Percentiles rank a stretch among this genome's conserved stretches.
These are phyloP conservation scores for Fusarium tanahbumbuense DNA, from an alignment of 2,329 filamentous ascomycete genomes.

Conservation along the genomic window DNA sequence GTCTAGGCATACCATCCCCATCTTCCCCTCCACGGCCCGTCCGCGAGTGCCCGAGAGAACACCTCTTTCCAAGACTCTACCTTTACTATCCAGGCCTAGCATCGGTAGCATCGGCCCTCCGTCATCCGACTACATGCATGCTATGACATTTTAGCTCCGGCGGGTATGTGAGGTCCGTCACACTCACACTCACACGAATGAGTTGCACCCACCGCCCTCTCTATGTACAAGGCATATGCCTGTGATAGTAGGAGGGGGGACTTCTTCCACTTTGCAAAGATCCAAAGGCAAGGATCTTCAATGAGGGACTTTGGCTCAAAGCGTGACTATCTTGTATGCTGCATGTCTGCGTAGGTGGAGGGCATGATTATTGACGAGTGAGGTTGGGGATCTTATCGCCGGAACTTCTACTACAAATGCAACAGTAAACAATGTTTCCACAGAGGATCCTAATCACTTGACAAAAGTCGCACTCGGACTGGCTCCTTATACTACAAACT, in stretches of 20 bases:
- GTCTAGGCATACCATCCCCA: conserved; percentile 27
- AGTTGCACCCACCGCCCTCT: conserved; percentile 14
- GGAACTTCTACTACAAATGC: background rate
- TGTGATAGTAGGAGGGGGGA: conserved; percentile 9
- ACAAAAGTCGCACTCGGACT: conserved; percentile 4
- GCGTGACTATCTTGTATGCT: conserved; percentile 19
- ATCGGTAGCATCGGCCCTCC: conserved; percentile 36
- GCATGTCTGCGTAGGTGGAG: conserved; percentile 4
- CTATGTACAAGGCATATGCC: conserved; percentile 14
- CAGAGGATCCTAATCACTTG: conserved; percentile 29
- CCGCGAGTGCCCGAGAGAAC: conserved; percentile 39
- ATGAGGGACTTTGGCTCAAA: conserved; percentile 3
- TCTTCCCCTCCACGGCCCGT: conserved; percentile 45
- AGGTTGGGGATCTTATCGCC: conserved; percentile 6
- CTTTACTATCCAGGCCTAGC: conserved; percentile 37
- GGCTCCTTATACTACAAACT: background rate
- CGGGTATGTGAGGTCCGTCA: conserved; percentile 47
- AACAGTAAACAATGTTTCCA: conserved; percentile 7
- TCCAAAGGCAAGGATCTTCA: conserved; percentile 5
- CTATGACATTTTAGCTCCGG: conserved; percentile 45
- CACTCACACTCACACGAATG: conserved; percentile 23
- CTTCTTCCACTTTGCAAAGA: background rate
- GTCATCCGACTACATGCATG: conserved; percentile 44
- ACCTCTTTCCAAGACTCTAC: background rate
- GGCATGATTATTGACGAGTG: conserved; percentile 6